Base-by-base conservation (phyloP, 2,329 filamentous ascomycete genomes). In the Scedosporium boydii region DNA sequence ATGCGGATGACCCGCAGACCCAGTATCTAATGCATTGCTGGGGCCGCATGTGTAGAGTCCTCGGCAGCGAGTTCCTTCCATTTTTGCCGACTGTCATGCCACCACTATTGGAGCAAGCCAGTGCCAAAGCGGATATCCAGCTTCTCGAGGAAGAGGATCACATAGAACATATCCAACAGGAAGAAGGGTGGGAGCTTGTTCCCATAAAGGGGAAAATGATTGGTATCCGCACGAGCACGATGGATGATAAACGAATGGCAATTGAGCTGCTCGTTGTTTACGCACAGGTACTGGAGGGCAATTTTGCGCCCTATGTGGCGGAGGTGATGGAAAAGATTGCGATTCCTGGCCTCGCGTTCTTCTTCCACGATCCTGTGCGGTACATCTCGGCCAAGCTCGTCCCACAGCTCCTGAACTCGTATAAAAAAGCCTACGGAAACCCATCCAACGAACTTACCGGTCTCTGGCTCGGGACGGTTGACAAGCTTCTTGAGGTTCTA, bases 161-260 rank as follows among this genome's bases (percentile, higher is more conserved):
- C 74, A 90, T 96, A 44, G 91, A 96, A 69, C 87, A 92, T 71
- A 87, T 97, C 65, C 91, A 96, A 74, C 90, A 95, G 70, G 93
- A 98, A 70, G 93, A 97, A 63, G 93, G 93, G 53, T 99, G 95
- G 95, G 95, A 99, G 75, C 82, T 99, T 67, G 92, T 99, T 16
- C 95, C 95, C 7, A 83, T 99, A 62, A 96, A 96, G 77, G 95
- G 95, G 67, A 98, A 98, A 80, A 91, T 96, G 75, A 97, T 99
- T 70, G 95, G 95, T 66, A 99, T 99, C 78, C 92, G 93, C 78
- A 99, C 95, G 6, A 96, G 91, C 73, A 91, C 90, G 9, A 87
- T 99, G 74, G 95, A 99, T 70, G 95, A 99, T 77, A 99, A 99
- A 80, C 93, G 98, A 75, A 97, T 96, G 84, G 95, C 95, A n/a